Evolutionary conservation across 371 early-diverging fungal genomes (phyloP).

Genomic region (Apophysomyces sp.): DNA sequence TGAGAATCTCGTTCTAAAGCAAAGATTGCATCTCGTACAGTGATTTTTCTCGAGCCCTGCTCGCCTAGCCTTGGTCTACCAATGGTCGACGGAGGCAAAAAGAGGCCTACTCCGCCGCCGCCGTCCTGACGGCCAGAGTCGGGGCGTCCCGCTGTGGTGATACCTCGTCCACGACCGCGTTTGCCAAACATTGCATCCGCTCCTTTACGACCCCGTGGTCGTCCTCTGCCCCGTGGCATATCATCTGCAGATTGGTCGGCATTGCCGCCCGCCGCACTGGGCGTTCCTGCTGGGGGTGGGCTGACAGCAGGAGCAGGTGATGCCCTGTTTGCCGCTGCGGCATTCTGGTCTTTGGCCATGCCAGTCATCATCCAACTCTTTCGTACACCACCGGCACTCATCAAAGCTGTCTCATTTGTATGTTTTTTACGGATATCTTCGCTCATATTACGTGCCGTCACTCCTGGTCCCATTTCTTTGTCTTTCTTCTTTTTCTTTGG

Average conservation of each 20-base stretch:
- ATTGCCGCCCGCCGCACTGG: background rate
- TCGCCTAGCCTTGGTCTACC: slow-evolving; percentile 39
- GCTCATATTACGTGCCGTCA: slow-evolving; percentile 63
- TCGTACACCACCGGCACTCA: slow-evolving; percentile 71
- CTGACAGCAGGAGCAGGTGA: slow-evolving; percentile 9
- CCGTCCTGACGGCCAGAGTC: slow-evolving; percentile 3
- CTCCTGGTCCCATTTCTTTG: slow-evolving; percentile 52
- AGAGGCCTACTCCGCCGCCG: slow-evolving; percentile 19
- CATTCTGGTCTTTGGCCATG: slow-evolving; percentile 22
- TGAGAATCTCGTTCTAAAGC: slow-evolving; percentile 71
- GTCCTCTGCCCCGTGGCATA: slow-evolving; percentile 42
- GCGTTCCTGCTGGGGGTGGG: slow-evolving; percentile 1
- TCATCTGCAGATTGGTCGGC: slow-evolving; percentile 13
- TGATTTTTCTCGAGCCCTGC: slow-evolving; percentile 52
- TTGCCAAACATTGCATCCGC: slow-evolving; percentile 5
- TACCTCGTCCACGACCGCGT: slow-evolving; percentile 12
- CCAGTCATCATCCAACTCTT: slow-evolving; percentile 80
- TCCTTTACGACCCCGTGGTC: slow-evolving; percentile 25
- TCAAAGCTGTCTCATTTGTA: slow-evolving; percentile 73
- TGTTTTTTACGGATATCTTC: slow-evolving; percentile 70
- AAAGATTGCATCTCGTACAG: slow-evolving; percentile 71
- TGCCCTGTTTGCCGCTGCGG: background rate
- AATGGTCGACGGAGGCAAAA: slow-evolving; percentile 41
- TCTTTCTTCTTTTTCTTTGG: slow-evolving; percentile 59
- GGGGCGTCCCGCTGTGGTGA: slow-evolving; percentile 11